Base-by-base conservation (phyloP, 2,329 filamentous ascomycete genomes). In the Colletotrichum limetticola region DNA sequence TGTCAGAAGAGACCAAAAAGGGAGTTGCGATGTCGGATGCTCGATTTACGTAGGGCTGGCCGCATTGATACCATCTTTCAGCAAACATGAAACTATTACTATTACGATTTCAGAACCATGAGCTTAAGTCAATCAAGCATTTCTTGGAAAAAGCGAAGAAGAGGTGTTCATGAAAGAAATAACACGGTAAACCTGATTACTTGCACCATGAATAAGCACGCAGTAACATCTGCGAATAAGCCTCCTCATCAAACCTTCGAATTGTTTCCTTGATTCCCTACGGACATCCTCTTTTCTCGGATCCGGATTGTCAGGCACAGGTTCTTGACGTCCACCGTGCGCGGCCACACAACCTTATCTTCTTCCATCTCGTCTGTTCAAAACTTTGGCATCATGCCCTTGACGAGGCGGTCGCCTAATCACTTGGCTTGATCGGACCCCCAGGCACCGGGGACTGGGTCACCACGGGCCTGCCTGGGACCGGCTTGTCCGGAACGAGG, bases 391-490 rank as follows among this genome's bases (percentile, higher is more conserved):
- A 16, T 56, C 22, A 46, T 56, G 16, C 19, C 30, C 32, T 37
- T 22, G 19, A 46, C 37, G 37, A 32, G 37, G 37, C 56, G n/a
- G 16, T 4, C 22, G 22, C 46, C 61, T 60, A 77, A 56, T 66
- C 58, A 9, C 65, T 64, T 56, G 68, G 71, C 55, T 60, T 71
- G 62, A 65, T 63, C 59, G 69, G 64, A 68, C 74, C 70, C 35
- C 68, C 69, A 28, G 69, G 69, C 1, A 69, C 55, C 22, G 75
- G 66, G 1, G 53, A 59, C 42, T 73, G 66, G 28, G 78, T 66
- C 58, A 75, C 69, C n/a, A 81, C 74, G 22, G 77, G 71, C 2
- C 78, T 80, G 26, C 79, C 81, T 42, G 80, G 80, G 19, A 79
- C 70, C 37, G 77, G 76, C 4, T 75, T 76, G 8, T 78, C 76